A percentile compares a stretch with the other conserved stretches of the same genome.
Conservation (phyloP, 2,329 filamentous ascomycete species). For the Claviceps sp. region DNA sequence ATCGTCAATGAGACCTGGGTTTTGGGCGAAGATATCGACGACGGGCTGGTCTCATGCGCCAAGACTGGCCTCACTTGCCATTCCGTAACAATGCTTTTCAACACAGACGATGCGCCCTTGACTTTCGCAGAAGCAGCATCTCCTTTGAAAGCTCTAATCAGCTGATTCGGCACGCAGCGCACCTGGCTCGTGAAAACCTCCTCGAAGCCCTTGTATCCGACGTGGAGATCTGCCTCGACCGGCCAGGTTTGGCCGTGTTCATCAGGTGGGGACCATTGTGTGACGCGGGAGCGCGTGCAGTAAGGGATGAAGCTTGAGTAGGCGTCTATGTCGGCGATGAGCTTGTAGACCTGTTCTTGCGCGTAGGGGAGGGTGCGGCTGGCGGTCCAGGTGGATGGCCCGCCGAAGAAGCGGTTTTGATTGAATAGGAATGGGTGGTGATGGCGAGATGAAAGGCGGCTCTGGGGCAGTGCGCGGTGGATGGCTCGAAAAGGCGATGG, state of each 20-base stretch:
- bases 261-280: constrained; percentile 51
- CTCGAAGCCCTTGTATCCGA: constrained; percentile 73
- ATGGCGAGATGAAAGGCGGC: too few species aligned
- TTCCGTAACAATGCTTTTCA: constrained; percentile 55
- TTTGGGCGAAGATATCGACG: constrained; percentile 11
- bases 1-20: constrained; percentile 68
- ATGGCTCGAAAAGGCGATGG: background rate
- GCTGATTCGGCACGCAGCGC: constrained; percentile 57
- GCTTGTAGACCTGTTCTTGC: constrained; percentile 56
- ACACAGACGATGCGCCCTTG: constrained; percentile 33
- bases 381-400: constrained; percentile 43
- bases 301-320: constrained; percentile 89
- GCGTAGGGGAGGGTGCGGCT: constrained; percentile 66
- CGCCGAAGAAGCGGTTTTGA: constrained; percentile 1
- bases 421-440: constrained; percentile 8
- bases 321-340: constrained; percentile 78
- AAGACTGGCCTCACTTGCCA: constrained; percentile 49
- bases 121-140: constrained; percentile 30
- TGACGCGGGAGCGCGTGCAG: constrained; percentile 67
- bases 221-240: constrained; percentile 60
- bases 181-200: constrained; percentile 75
- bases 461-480: background rate
- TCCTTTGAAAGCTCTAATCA: constrained; percentile 69
- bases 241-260: constrained; percentile 45
- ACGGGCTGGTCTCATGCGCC: background rate